Conservation (phyloP, 2,329 filamentous ascomycete species). For the Penicillium palitans region DNA sequence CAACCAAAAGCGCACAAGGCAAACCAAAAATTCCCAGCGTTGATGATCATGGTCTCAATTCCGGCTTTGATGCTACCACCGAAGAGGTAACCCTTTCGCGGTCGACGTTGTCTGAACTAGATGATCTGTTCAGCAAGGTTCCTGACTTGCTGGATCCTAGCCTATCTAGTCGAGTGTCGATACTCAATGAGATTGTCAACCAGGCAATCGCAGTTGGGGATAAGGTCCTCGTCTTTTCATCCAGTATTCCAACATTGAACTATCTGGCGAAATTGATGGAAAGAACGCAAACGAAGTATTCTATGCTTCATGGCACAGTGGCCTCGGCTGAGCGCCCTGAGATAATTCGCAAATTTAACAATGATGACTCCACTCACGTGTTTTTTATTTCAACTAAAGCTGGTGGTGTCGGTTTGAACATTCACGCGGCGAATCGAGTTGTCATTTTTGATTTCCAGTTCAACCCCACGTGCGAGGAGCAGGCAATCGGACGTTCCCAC, state of each 20-base stretch:
- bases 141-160: slow-evolving; percentile 44
- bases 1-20: background rate
- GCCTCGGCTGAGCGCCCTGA: slow-evolving; percentile 59
- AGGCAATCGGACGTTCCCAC: slow-evolving; percentile 83
- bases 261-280: slow-evolving; percentile 64
- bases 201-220: slow-evolving; percentile 63
- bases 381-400: slow-evolving; percentile 82
- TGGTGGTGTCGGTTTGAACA: slow-evolving; percentile 80
- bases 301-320: slow-evolving; percentile 63
- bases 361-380: slow-evolving; percentile 45
- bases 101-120: slow-evolving; percentile 31
- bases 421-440: slow-evolving; percentile 79
- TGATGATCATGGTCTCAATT: background rate
- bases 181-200: slow-evolving; percentile 69
- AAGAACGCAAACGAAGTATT: slow-evolving; percentile 48
- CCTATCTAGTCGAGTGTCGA: slow-evolving; percentile 67
- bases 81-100: slow-evolving; percentile 7
- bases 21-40: too few relatives aligned
- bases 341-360: slow-evolving; percentile 69
- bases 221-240: slow-evolving; percentile 78
- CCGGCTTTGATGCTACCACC: background rate
- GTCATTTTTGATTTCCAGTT: slow-evolving; percentile 82
- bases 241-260: slow-evolving; percentile 67
- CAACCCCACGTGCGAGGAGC: slow-evolving; percentile 79
- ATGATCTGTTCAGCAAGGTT: slow-evolving; percentile 32